phyloP scores from a whole-genome alignment of 2,329 filamentous ascomycete genomes.

The Teratosphaeria pseudoeucalypti region DNA sequence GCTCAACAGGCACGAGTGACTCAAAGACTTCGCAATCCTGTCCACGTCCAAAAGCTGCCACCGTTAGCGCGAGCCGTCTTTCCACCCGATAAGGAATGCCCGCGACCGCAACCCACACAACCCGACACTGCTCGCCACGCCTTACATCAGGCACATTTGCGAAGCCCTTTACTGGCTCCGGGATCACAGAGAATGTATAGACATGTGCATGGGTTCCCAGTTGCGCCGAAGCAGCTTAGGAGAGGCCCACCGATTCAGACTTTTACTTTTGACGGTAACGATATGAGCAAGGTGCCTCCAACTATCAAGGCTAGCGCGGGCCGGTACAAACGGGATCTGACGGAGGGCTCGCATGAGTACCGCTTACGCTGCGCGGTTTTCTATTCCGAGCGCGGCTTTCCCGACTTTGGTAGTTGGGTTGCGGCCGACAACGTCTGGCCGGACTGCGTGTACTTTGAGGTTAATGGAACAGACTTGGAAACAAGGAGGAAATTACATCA shows the following conservation, averaged over 20 bases:
- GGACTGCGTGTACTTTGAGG: constrained; percentile 52
- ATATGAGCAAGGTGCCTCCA: constrained; percentile 29
- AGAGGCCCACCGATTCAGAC: constrained; percentile 28
- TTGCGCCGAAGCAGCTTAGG: constrained; percentile 34
- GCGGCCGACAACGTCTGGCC: constrained; percentile 61
- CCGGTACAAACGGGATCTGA: constrained; percentile 25
- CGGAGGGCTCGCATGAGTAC: constrained; percentile 49
- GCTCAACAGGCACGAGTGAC: not conserved
- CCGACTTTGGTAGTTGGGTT: constrained; percentile 49
- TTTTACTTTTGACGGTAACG: constrained; percentile 40
- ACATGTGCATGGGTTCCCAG: constrained; percentile 42
- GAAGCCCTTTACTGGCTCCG: constrained; percentile 38
- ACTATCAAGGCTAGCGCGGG: constrained; percentile 14
- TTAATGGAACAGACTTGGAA: constrained; percentile 49
- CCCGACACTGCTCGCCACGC: constrained; percentile 38
- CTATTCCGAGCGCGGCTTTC: constrained; percentile 21
- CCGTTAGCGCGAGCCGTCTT: constrained; percentile 5
- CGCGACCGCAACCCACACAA: constrained; percentile 27
- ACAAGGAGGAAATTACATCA: constrained; percentile 61
- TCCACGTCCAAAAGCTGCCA: not conserved
- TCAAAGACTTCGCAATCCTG: not conserved
- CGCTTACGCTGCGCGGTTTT: constrained; percentile 57
- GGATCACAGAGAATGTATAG: constrained; percentile 40
- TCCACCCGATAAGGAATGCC: constrained; percentile 11
- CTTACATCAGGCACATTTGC: constrained; percentile 50